Evolutionary conservation across 495 filamentous ascomycete genomes (phyloP), one percentile per base, ranked within the genome.

Genomic region (Corynascus novoguineensis): DNA sequence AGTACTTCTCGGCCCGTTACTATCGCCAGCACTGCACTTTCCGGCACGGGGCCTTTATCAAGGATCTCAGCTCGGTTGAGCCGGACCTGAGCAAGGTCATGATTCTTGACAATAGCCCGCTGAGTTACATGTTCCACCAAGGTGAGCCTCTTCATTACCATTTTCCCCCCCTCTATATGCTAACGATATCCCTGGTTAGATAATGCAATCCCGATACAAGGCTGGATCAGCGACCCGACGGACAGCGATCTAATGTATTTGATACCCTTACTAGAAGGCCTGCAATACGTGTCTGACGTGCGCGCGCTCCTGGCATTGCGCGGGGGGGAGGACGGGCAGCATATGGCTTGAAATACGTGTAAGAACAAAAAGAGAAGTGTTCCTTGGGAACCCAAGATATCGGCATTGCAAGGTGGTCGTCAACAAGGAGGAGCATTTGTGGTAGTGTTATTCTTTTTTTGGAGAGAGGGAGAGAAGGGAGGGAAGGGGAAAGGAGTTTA

Each of bases 81-180:
- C 90, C 92, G 32, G 92, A 97, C 68, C 74, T 98, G 68, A 96
- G 90, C 67, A 90, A 86, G 74, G 93, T 97, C 47, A 96, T 97
- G 88, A 98, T 98, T 60, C 76, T 97, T 67, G 93, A 98, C 73
- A 98, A 98, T 66, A 96, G 90, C 68, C 95, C 93, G 14, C 84
- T 95, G 78, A 96, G 92, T 73, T 98, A 98, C 71, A 89, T 95
- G 75, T 98, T 98, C 76, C 93, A 98, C 68, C 90, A 95, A 83
- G 95, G 93, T 96, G 69, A 42, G 77, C 60, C 7, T 1, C 46
- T 12, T 37, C 28, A 21, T 22, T 27, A 14, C 40, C 10, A 10
- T 5, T 9, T 24, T 19, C 27, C 22, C 22, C 28, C 37, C 25
- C n/a, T 28, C 19, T 34, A 10, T 19, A 5, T 42, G 55, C 52